These are phyloP conservation scores for Aspergillus panamensis DNA, from an alignment of 495 filamentous ascomycete genomes.

Conservation along the genomic window DNA sequence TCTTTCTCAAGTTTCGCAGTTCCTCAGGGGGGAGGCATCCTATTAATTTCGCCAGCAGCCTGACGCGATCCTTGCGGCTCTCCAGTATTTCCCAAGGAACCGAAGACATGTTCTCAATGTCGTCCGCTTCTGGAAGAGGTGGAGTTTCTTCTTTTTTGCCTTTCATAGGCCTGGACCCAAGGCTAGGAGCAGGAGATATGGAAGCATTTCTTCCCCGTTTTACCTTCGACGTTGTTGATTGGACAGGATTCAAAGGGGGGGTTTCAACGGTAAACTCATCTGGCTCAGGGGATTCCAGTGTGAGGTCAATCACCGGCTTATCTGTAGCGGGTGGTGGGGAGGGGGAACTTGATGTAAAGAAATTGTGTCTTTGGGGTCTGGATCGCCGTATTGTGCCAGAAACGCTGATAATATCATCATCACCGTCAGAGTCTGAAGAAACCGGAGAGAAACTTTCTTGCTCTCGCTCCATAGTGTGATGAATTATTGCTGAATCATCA, in stretches of 20 bases:
- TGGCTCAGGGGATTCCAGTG: slow-evolving; percentile 21
- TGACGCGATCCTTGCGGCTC: slow-evolving; percentile 31
- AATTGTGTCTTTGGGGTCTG: slow-evolving; percentile 2
- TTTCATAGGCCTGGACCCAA: slow-evolving; percentile 4
- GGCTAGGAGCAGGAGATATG: slow-evolving; percentile 19
- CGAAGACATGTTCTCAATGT: slow-evolving; percentile 24
- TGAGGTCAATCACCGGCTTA: slow-evolving; percentile 30
- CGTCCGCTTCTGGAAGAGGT: slow-evolving; percentile 24
- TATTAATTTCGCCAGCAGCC: slow-evolving; percentile 31
- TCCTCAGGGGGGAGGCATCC: slow-evolving; percentile 18
- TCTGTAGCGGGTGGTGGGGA: slow-evolving; percentile 11
- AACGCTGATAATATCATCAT: slow-evolving; percentile 28
- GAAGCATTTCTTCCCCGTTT: slow-evolving; percentile 10
- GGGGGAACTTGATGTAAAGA: slow-evolving; percentile 15
- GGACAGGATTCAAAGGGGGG: slow-evolving; percentile 29
- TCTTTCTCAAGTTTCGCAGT: slow-evolving; percentile 9
- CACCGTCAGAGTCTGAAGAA: slow-evolving; percentile 25
- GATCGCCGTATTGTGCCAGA: slow-evolving; percentile 20
- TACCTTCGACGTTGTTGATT: slow-evolving; percentile 1
- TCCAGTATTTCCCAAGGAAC: slow-evolving; percentile 24
- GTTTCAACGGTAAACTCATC: slow-evolving; percentile 29
- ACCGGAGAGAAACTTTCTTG: slow-evolving; percentile 15
- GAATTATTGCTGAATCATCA: slow-evolving; percentile 27
- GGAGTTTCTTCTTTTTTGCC: background rate
- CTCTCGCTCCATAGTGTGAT: slow-evolving; percentile 26